Percentiles rank a stretch among this genome's conserved stretches.
These are phyloP conservation scores for Mucor plumbeus DNA, from an alignment of 371 early-diverging fungal species.

Conservation along the genomic window DNA sequence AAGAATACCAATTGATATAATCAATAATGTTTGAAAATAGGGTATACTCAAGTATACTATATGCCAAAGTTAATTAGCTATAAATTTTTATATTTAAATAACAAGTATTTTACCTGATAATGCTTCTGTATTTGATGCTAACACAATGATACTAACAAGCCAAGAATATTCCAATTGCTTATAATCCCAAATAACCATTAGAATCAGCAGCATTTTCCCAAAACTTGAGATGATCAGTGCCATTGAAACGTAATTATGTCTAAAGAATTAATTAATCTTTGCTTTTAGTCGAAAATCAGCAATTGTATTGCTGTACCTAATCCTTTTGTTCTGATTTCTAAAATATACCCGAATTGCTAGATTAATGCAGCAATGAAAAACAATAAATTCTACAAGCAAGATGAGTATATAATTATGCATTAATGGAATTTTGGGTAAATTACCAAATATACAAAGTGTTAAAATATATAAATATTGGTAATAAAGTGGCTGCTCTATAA, in stretches of 20 bases:
- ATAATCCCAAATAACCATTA: conserved; percentile 96
- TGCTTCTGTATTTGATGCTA: conserved; percentile 88
- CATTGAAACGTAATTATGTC: conserved; percentile 72
- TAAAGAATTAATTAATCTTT: conserved; percentile 14
- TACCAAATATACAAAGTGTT: conserved; percentile 74
- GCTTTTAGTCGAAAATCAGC: background rate
- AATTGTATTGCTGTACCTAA: conserved; percentile 13
- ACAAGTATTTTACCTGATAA: conserved; percentile 64
- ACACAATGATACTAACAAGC: conserved; percentile 78
- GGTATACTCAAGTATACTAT: conserved; percentile 61
- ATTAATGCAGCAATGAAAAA: conserved; percentile 51
- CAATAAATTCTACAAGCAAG: conserved; percentile 42
- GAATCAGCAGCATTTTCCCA: conserved; percentile 86
- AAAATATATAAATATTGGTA: conserved; percentile 85
- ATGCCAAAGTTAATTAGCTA: no score
- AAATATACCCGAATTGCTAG: conserved; percentile 38
- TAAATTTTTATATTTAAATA: no score
- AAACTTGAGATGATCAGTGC: conserved; percentile 88
- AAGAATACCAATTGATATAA: conserved; percentile 56
- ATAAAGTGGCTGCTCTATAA: conserved; percentile 66
- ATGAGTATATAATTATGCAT: background rate
- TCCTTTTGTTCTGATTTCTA: conserved; percentile 23
- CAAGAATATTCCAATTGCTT: conserved; percentile 82
- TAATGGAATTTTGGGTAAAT: background rate
- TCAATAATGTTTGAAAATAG: conserved; percentile 47